A percentile compares a stretch with the other conserved stretches of the same genome.
These are phyloP conservation scores for Fusarium chlamydosporum DNA, from an alignment of 2,329 filamentous ascomycete species.

Conservation along the genomic window DNA sequence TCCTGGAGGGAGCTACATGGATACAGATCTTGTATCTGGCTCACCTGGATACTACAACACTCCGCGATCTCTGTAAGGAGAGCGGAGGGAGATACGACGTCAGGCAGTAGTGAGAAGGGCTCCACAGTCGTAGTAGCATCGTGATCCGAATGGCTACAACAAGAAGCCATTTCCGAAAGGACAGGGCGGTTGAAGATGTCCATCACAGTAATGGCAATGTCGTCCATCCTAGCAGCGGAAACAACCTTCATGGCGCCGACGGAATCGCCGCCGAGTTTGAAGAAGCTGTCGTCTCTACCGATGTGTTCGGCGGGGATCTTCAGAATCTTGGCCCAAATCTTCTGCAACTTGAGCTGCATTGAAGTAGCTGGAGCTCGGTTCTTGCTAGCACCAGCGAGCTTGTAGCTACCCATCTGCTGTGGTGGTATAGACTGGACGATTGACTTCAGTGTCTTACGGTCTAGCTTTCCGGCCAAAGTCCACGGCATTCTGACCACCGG, in stretches of 20 bases:
- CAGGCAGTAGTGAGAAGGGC: slow-evolving; percentile 17
- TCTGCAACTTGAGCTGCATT: slow-evolving; percentile 56
- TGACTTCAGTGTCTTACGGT: slow-evolving; percentile 57
- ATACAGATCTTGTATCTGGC: slow-evolving; percentile 35
- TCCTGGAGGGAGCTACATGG: slow-evolving; percentile 42
- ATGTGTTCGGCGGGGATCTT: not conserved
- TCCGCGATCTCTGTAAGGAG: slow-evolving; percentile 32
- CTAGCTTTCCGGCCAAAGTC: slow-evolving; percentile 60
- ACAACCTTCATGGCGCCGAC: slow-evolving; percentile 50
- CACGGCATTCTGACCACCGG: slow-evolving; percentile 59
- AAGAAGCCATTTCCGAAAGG: slow-evolving; percentile 32
- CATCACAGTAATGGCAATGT: slow-evolving; percentile 30
- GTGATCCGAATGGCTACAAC: slow-evolving; percentile 5
- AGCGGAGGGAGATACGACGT: not conserved
- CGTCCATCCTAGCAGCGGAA: slow-evolving; percentile 31
- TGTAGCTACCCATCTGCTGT: slow-evolving; percentile 29
- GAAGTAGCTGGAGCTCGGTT: slow-evolving; percentile 54
- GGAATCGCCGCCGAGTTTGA: slow-evolving; percentile 59
- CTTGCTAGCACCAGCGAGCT: slow-evolving; percentile 32
- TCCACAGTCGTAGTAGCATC: not conserved
- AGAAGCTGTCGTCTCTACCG: slow-evolving; percentile 56
- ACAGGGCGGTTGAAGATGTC: slow-evolving; percentile 30
- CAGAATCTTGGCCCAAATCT: slow-evolving; percentile 26
- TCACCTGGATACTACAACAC: slow-evolving; percentile 20
- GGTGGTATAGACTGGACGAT: slow-evolving; percentile 25